Conservation (phyloP, 371 early-diverging fungal genomes). For the Mucor sp. region DNA sequence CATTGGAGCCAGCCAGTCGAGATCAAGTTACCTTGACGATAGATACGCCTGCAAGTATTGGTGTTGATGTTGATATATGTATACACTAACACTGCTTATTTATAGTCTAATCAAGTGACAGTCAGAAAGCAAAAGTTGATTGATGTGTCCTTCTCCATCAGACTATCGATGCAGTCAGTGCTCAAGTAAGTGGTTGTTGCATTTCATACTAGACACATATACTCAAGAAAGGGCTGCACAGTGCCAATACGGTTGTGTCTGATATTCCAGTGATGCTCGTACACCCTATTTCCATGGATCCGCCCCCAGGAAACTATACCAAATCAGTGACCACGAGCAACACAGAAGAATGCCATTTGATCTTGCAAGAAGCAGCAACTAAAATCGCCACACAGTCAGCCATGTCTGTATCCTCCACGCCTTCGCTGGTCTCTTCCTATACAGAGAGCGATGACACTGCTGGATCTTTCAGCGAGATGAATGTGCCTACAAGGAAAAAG, state of each 20-base stretch:
- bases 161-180: conserved; percentile 17
- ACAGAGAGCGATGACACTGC: background rate
- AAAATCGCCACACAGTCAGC: background rate
- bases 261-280: conserved; percentile 33
- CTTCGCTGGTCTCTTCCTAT: background rate
- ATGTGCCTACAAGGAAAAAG: background rate
- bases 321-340: background rate
- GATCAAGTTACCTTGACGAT: conserved; percentile 29
- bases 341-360: conserved; percentile 1
- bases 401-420: background rate
- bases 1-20: conserved; percentile 15
- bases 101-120: conserved; percentile 22
- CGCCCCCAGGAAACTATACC: conserved; percentile 26
- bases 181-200: conserved; percentile 13
- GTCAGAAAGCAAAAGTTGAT: conserved; percentile 26
- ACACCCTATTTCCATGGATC: conserved; percentile 40
- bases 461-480: background rate
- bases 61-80: background rate
- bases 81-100: background rate
- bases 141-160: conserved; percentile 26
- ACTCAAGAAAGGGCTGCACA: background rate
- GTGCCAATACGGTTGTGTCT: conserved; percentile 4
- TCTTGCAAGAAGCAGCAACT: background rate
- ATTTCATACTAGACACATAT: background rate
- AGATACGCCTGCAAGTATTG: conserved; percentile 28